phyloP scores from a whole-genome alignment of 2,329 filamentous ascomycete genomes.

The Aspergillus sclerotialis region DNA sequence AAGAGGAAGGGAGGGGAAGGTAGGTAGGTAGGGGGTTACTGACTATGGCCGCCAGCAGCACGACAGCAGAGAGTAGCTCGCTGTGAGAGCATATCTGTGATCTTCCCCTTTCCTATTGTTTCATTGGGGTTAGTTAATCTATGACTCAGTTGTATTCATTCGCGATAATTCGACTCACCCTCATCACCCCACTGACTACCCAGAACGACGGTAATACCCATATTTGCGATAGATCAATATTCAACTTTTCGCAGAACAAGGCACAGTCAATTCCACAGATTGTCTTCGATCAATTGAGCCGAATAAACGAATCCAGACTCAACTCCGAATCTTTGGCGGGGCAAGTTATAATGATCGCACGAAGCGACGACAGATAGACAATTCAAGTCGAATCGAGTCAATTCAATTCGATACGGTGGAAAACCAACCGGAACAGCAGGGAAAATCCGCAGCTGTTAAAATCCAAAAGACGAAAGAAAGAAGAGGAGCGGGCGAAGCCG shows the following conservation, averaged over 20 bases:
- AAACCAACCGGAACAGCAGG: slow-evolving; percentile 17
- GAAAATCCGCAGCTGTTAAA: slow-evolving; percentile 21
- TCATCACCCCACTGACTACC: slow-evolving; percentile 45
- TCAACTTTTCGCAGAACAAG: too few species aligned
- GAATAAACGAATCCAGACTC: too few species aligned
- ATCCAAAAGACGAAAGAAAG: slow-evolving; percentile 20
- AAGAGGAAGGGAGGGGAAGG: too few species aligned
- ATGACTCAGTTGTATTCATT: too few species aligned
- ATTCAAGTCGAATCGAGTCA: slow-evolving; percentile 1
- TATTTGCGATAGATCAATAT: too few species aligned
- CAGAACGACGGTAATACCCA: slow-evolving; percentile 38
- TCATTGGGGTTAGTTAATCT: slow-evolving; percentile 6
- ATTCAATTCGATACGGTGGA: slow-evolving; percentile 1
- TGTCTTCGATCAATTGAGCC: too few species aligned
- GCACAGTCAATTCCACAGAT: too few species aligned
- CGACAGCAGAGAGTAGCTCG: slow-evolving; percentile 38
- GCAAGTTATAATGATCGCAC: too few species aligned
- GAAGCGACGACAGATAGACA: too few species aligned
- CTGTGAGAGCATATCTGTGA: slow-evolving; percentile 42
- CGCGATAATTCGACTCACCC: slow-evolving; percentile 31
- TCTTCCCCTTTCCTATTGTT: slow-evolving; percentile 39
- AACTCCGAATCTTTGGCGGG: too few species aligned
- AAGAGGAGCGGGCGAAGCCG: slow-evolving; percentile 9
- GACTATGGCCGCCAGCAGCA: slow-evolving; percentile 42
- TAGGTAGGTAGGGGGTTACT: slow-evolving; percentile 13